Evolutionary conservation across 2,329 filamentous ascomycete species (phyloP).

Genomic region (Metarhizium guizhouense): DNA sequence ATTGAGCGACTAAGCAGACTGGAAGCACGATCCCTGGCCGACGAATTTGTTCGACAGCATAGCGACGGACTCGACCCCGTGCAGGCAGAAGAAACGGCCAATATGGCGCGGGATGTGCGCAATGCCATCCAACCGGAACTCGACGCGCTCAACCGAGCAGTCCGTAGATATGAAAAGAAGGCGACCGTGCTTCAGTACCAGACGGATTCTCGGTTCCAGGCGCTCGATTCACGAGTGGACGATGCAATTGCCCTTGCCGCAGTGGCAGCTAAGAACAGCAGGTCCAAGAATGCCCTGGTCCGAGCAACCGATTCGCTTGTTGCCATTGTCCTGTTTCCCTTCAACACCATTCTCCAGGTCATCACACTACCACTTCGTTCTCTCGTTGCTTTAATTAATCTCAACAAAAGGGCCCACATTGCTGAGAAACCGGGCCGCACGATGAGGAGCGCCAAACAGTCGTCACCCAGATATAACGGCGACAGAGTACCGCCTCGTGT

Average conservation of each 20-base stretch:
- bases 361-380: constrained; percentile 34
- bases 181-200: constrained; percentile 65
- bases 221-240: constrained; percentile 61
- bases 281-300: constrained; percentile 24
- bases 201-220: constrained; percentile 64
- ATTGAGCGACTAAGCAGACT: constrained; percentile 59
- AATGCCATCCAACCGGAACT: constrained; percentile 69
- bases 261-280: constrained; percentile 52
- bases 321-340: constrained; percentile 29
- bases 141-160: constrained; percentile 79
- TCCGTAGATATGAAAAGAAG: constrained; percentile 87
- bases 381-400: constrained; percentile 23
- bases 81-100: constrained; percentile 31
- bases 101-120: constrained; percentile 48
- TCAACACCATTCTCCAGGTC: constrained; percentile 29
- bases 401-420: constrained; percentile 18
- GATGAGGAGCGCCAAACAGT: constrained; percentile 1
- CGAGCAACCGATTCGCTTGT: constrained; percentile 29
- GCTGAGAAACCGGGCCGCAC: constrained; percentile 13
- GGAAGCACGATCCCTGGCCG: constrained; percentile 41
- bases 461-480: constrained; percentile 21
- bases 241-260: constrained; percentile 77
- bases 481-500: constrained; percentile 27
- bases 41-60: constrained; percentile 15
- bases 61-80: constrained; percentile 22